Conservation (phyloP, 1,284 basidiomycete species). For the Fomes fomentarius region DNA sequence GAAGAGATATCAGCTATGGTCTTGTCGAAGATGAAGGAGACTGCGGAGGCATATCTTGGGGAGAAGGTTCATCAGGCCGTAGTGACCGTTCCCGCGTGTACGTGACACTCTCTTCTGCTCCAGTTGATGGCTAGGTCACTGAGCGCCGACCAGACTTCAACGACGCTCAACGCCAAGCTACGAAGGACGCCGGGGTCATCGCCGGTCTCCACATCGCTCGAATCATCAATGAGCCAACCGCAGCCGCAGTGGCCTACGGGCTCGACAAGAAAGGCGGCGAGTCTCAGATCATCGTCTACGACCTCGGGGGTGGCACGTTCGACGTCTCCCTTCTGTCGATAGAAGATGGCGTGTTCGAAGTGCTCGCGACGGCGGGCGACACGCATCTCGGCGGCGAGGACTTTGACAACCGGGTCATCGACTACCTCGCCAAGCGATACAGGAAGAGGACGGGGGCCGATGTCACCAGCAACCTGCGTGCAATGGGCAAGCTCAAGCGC, state of each 20-base stretch:
- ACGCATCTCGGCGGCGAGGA: constrained; percentile 99
- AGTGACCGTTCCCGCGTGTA: constrained; percentile 92
- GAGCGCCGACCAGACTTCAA: constrained; percentile 71
- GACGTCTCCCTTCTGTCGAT: constrained; percentile 98
- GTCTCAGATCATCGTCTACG: constrained; percentile 92
- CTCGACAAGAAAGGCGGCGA: constrained; percentile 95
- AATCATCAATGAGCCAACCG: constrained; percentile 99
- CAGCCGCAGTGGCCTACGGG: constrained; percentile 97
- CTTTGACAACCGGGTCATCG: constrained; percentile 96
- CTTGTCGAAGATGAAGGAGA: constrained; percentile 98
- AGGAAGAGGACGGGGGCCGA: constrained; percentile 95
- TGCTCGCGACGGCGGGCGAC: constrained; percentile 96
- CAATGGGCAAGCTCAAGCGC: constrained; percentile 96
- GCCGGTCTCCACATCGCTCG: constrained; percentile 95
- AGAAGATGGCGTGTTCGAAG: constrained; percentile 98
- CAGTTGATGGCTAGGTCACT: background rate
- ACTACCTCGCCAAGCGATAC: constrained; percentile 90
- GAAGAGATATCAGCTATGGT: constrained; percentile 96
- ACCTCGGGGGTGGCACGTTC: constrained; percentile 77
- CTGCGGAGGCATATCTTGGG: constrained; percentile 96
- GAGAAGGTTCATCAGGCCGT: constrained; percentile 97
- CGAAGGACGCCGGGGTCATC: constrained; percentile 97
- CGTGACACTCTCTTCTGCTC: background rate
- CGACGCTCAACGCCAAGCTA: constrained; percentile 98
- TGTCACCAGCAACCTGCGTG: constrained; percentile 83